phyloP scores from a whole-genome alignment of 768 basidiomycete genomes.

The Suillus weaverae region DNA sequence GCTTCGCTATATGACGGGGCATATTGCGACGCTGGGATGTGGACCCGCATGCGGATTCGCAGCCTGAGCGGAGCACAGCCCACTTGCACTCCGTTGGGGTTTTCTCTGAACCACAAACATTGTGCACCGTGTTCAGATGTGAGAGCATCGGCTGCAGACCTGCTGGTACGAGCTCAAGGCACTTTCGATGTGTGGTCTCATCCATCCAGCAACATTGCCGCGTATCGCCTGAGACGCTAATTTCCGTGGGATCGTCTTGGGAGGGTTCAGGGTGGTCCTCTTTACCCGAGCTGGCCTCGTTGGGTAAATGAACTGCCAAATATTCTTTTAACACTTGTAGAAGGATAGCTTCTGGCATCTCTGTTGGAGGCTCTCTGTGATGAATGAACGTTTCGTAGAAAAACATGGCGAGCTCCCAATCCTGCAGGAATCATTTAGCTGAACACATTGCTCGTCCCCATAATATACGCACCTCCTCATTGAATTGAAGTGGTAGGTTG shows the following conservation, averaged over 20 bases:
- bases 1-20: slow-evolving; percentile 20
- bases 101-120: slow-evolving; percentile 12
- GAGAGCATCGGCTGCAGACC: slow-evolving; percentile 14
- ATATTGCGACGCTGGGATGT: slow-evolving; percentile 14
- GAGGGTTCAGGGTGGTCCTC: slow-evolving; percentile 7
- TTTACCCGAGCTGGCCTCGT: slow-evolving; percentile 2
- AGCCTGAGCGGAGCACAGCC: neutral
- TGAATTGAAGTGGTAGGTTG: neutral
- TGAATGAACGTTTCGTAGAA: neutral
- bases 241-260: slow-evolving; percentile 10
- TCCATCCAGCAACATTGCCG: slow-evolving; percentile 11
- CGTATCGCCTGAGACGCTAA: neutral
- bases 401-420: neutral
- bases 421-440: neutral
- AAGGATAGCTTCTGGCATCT: neutral
- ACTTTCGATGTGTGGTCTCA: neutral
- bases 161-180: slow-evolving; percentile 4
- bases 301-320: slow-evolving; percentile 1
- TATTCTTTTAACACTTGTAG: neutral
- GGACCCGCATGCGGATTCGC: slow-evolving; percentile 4
- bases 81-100: slow-evolving; percentile 12
- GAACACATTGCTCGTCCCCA: neutral
- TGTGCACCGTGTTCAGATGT: slow-evolving; percentile 15
- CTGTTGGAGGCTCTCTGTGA: neutral
- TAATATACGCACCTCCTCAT: neutral